A percentile compares a stretch with the other conserved stretches of the same genome.
These are phyloP conservation scores for Kwoniella mangroviensis DNA, from an alignment of 768 basidiomycete species.

Conservation along the genomic window DNA sequence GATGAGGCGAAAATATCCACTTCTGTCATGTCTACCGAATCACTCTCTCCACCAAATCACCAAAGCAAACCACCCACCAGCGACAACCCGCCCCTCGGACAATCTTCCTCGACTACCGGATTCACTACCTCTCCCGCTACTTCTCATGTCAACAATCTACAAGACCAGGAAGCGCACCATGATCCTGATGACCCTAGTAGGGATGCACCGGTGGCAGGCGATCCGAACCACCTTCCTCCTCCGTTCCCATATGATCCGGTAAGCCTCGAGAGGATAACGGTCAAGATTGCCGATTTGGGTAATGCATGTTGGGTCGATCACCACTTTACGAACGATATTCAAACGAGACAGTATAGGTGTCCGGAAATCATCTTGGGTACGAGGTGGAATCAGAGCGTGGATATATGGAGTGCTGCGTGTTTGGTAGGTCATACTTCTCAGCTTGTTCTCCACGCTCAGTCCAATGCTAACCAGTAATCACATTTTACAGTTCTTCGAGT, in stretches of 20 bases:
- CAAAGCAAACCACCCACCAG: not conserved
- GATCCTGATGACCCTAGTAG: conserved; percentile 40
- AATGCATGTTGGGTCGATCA: conserved; percentile 89
- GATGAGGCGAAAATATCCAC: conserved; percentile 48
- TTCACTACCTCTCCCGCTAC: conserved; percentile 43
- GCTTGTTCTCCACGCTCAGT: not conserved
- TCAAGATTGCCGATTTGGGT: conserved; percentile 98
- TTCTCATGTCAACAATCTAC: conserved; percentile 51
- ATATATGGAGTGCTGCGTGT: conserved; percentile 95
- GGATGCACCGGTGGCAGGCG: conserved; percentile 58
- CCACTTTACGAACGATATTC: conserved; percentile 98
- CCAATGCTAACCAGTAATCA: not conserved
- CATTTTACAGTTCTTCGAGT: conserved; percentile 77
- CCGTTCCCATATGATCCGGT: conserved; percentile 56
- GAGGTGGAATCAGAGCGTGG: conserved; percentile 92
- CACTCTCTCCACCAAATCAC: conserved; percentile 37
- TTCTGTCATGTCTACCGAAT: conserved; percentile 51
- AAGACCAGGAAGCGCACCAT: conserved; percentile 49
- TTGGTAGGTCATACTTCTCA: conserved; percentile 66
- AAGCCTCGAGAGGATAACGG: conserved; percentile 69
- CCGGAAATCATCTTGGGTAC: conserved; percentile 97
- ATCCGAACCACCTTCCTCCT: conserved; percentile 60
- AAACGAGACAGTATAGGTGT: conserved; percentile 95
- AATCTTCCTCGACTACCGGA: conserved; percentile 29
- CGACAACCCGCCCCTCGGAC: conserved; percentile 2